Conservation (phyloP, 257 asterid genomes). For the Hygrophila difformis region DNA sequence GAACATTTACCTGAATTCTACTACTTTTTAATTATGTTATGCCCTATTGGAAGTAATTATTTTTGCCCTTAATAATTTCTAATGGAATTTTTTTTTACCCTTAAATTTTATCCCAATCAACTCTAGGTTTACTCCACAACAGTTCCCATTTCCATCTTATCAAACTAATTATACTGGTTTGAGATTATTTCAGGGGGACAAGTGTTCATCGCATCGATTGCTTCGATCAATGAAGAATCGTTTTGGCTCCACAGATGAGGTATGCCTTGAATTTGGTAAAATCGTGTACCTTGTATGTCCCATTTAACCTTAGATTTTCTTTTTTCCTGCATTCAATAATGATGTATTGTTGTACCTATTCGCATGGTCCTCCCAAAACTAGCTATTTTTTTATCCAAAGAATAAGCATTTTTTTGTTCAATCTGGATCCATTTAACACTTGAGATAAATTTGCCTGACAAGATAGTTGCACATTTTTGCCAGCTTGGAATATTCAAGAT, state of each 20-base stretch:
- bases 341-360: too few species aligned
- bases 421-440: slow-evolving; percentile 3
- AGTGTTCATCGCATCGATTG: slow-evolving; percentile 69
- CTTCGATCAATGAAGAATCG: slow-evolving; percentile 90
- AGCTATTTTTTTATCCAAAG: slow-evolving; percentile 10
- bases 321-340: not conserved
- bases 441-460: slow-evolving; percentile 13
- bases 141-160: too few species aligned
- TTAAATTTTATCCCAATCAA: too few species aligned
- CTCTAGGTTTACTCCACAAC: too few species aligned
- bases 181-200: slow-evolving; percentile 73
- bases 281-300: not conserved
- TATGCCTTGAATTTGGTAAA: slow-evolving; percentile 21
- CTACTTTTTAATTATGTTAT: too few species aligned
- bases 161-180: not conserved
- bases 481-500: slow-evolving; percentile 95
- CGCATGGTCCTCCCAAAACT: slow-evolving; percentile 10
- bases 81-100: too few species aligned
- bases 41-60: too few species aligned
- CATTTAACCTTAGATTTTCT: not conserved
- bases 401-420: not conserved
- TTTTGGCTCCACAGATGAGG: slow-evolving; percentile 98
- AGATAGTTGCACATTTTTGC: slow-evolving; percentile 18
- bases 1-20: too few species aligned
- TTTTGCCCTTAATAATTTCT: too few species aligned